Evolutionary conservation across 1,139 yeast genomes (phyloP), one percentile per base, ranked within the genome.

Genomic region (Ashbya aceris): DNA sequence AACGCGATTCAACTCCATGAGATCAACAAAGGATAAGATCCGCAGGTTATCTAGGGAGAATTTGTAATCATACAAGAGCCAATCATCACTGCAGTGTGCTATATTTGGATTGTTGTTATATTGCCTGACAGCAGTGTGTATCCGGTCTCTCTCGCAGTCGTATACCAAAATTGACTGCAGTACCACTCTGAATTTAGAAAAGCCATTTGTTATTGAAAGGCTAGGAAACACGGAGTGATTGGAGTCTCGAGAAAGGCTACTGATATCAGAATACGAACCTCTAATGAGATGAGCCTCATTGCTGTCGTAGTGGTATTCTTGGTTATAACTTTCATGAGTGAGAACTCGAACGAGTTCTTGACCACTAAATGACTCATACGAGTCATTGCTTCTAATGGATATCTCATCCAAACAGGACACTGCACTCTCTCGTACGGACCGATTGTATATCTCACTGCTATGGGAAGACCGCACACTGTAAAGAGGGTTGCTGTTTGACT

Each of bases 31-130:
- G 2, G 62, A 52, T 20, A 65, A 47, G 39, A 66, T 55, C 40
- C 62, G 66, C 30, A 65, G 44, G 44, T 66, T 65, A 28, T 58
- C 50, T 58, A 65, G 53, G 5, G 66, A 58, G 42, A 65, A 66
- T 4, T 54, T 50, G 4, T 62, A 55, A 48, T 66, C 70, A 41
- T 66, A 66, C 2, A 66, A 48, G 9, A 66, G 49, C 70, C 70
- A 66, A 43, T 66, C 69, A 42, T 65, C 69, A 13, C 57, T 56
- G 34, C 60, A 54, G 27, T 53, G 52, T 2, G 63, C 60, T 9
- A 47, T 49, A 17, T 53, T 47, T 1, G 58, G 55, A 30, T 50
- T 49, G 40, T 56, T 58, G 39, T 58, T 59, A 6, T 60, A 56
- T 40, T 61, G 64, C 43, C 64, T 54, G 2, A 61, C 55, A 1